Evolutionary conservation across 768 basidiomycete species (phyloP).

Genomic region (Mycena metata): DNA sequence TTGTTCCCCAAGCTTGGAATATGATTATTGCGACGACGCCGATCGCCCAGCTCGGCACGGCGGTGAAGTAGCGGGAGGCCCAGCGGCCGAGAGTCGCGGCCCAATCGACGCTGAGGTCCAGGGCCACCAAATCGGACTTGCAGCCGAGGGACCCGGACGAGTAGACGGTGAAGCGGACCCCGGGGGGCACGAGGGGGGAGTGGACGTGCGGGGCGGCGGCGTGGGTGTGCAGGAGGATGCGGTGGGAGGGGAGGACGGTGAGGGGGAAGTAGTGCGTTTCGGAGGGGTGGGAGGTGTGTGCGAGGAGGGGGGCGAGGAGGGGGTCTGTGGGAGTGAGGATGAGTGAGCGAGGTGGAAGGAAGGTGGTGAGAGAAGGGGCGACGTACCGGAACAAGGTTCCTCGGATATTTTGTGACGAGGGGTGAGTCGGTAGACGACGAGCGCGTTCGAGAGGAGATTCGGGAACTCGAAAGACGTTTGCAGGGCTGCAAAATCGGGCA

Average conservation of each 20-base stretch:
- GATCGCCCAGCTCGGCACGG: slow-evolving; percentile 78
- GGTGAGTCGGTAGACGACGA: slow-evolving; percentile 74
- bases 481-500: slow-evolving; percentile 52
- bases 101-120: slow-evolving; percentile 79
- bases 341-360: slow-evolving; percentile 11
- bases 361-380: neutral
- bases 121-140: slow-evolving; percentile 47
- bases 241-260: slow-evolving; percentile 47
- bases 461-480: slow-evolving; percentile 65
- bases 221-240: slow-evolving; percentile 77
- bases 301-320: slow-evolving; percentile 74
- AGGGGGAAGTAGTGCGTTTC: slow-evolving; percentile 82
- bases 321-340: slow-evolving; percentile 53
- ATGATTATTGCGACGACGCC: slow-evolving; percentile 75
- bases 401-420: slow-evolving; percentile 46
- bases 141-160: slow-evolving; percentile 68
- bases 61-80: slow-evolving; percentile 81
- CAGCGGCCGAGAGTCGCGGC: slow-evolving; percentile 77
- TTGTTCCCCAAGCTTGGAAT: slow-evolving; percentile 64
- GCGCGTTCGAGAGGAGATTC: slow-evolving; percentile 66
- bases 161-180: slow-evolving; percentile 71
- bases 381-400: slow-evolving; percentile 53
- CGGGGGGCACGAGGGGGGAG: slow-evolving; percentile 44
- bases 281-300: slow-evolving; percentile 67
- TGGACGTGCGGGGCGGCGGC: slow-evolving; percentile 76